Conservation (phyloP, 2,329 filamentous ascomycete species). For the Fusarium phyllophilum region DNA sequence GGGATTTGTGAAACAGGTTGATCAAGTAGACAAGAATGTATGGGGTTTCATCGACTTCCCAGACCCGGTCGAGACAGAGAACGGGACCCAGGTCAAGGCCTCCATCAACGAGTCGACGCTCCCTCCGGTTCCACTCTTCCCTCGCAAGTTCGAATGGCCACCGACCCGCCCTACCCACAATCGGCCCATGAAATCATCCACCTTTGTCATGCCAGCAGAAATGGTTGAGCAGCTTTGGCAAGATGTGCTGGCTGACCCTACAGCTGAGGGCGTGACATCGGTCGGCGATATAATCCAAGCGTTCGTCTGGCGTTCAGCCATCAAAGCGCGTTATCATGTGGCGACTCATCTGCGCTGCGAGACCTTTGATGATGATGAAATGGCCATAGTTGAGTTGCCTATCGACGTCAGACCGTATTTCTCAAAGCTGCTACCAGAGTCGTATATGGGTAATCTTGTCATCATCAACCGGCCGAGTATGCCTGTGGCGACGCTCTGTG, state of each 20-base stretch:
- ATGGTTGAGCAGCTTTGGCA: background rate
- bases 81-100: background rate
- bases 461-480: background rate
- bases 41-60: background rate
- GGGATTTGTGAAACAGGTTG: fast-evolving
- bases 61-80: background rate
- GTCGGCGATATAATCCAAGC: background rate
- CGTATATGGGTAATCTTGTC: background rate
- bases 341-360: background rate
- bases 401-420: background rate
- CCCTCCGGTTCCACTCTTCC: background rate
- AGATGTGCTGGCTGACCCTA: background rate
- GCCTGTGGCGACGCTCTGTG: background rate
- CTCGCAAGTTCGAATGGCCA: background rate
- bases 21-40: background rate
- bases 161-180: background rate
- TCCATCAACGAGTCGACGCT: fast-evolving
- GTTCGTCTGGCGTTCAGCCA: background rate
- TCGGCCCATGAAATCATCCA: background rate
- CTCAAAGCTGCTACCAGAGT: background rate
- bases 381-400: background rate
- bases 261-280: background rate
- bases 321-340: background rate
- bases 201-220: background rate
- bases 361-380: background rate